phyloP scores from a whole-genome alignment of 1,139 yeast genomes.

The Pichia sp. region DNA sequence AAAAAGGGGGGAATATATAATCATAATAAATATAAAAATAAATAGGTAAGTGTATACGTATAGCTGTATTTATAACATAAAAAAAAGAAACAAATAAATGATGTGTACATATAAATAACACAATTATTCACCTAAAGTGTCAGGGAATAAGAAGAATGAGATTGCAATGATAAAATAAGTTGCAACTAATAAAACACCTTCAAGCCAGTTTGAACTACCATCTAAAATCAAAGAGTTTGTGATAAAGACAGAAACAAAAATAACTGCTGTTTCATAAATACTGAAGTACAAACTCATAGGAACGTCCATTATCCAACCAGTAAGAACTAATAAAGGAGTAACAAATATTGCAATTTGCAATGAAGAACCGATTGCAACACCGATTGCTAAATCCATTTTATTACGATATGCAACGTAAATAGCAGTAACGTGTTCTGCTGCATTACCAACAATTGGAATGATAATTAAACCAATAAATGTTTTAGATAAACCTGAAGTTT shows the following conservation, averaged over 20 bases:
- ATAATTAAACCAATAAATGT: constrained; percentile 91
- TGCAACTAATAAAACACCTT: constrained; percentile 86
- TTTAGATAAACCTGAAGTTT: constrained; percentile 77
- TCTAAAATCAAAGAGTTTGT: constrained; percentile 83
- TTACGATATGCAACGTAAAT: constrained; percentile 90
- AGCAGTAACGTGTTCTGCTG: constrained; percentile 98
- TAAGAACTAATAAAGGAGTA: constrained; percentile 87
- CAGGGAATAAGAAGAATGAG: constrained; percentile 81
- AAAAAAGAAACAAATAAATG: too few species aligned
- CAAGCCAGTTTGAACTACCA: constrained; percentile 96
- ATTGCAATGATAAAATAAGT: constrained; percentile 82
- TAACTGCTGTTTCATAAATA: constrained; percentile 86
- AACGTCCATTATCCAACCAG: constrained; percentile 85
- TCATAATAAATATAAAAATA: constrained; percentile 1
- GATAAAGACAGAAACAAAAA: constrained; percentile 82
- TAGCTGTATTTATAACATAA: background rate
- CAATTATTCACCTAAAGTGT: constrained; percentile 28
- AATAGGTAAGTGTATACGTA: too few species aligned
- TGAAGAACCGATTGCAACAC: constrained; percentile 96
- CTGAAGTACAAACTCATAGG: constrained; percentile 93
- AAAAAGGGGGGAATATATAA: constrained; percentile 1
- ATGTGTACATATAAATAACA: background rate
- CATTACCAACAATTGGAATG: constrained; percentile 95
- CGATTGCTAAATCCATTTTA: constrained; percentile 95
- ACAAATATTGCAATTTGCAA: constrained; percentile 91